These are phyloP conservation scores for Epichloe coenophiala DNA, from an alignment of 2,329 filamentous ascomycete genomes.

Conservation along the genomic window DNA sequence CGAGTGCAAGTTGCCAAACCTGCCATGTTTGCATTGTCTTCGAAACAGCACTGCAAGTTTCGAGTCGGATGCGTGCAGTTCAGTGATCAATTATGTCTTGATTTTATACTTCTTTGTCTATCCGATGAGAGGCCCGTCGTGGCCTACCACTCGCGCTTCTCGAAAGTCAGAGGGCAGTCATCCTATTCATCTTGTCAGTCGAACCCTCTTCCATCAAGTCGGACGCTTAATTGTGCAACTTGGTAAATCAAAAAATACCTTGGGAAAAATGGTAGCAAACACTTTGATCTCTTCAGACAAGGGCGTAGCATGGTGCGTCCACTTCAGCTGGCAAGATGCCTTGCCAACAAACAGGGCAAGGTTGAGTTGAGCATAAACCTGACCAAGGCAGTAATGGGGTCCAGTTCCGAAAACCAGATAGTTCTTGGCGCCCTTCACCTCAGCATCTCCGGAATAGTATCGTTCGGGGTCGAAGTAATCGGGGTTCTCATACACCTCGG, in stretches of 20 bases:
- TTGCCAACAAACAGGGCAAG: conserved; percentile 83
- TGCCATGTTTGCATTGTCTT: neutral
- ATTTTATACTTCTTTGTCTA: neutral
- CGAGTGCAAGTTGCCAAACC: neutral
- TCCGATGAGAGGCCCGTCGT: neutral
- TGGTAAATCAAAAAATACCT: conserved; percentile 42
- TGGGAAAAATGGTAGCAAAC: conserved; percentile 95
- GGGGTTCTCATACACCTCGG: conserved; percentile 81
- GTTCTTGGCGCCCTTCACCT: conserved; percentile 80
- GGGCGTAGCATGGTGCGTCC: conserved; percentile 77
- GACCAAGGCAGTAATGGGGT: conserved; percentile 91
- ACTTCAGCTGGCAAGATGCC: conserved; percentile 75
- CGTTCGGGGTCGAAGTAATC: conserved; percentile 83
- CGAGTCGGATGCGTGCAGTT: no score
- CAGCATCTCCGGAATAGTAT: conserved; percentile 81
- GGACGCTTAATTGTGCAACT: no score
- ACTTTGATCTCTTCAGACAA: conserved; percentile 91
- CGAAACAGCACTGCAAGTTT: neutral
- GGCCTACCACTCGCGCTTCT: conserved; percentile 33
- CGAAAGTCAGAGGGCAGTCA: conserved; percentile 69
- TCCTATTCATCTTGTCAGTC: conserved; percentile 37
- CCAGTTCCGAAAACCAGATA: conserved; percentile 93
- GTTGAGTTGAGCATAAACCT: conserved; percentile 82
- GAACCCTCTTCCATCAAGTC: neutral
- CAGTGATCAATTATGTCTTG: no score